Percentiles rank a stretch among this genome's conserved stretches.
phyloP scores from a whole-genome alignment of 2,329 filamentous ascomycete genomes.

The Paraphoma sp. region DNA sequence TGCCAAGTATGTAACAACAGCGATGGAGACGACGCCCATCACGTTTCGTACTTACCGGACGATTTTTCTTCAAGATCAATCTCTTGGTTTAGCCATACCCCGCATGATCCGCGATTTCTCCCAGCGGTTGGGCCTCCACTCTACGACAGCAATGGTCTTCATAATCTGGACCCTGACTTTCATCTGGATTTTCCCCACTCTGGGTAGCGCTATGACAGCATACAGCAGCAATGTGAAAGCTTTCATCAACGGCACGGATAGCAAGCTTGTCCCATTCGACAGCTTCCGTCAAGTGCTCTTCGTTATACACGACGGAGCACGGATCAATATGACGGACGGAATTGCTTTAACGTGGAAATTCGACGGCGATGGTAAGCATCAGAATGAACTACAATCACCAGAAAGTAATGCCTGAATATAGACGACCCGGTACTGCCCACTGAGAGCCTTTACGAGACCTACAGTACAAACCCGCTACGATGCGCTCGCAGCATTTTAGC shows the following conservation, averaged over 20 bases:
- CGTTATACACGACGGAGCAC: constrained; percentile 10
- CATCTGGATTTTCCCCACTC: constrained; percentile 15
- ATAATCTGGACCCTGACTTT: constrained; percentile 16
- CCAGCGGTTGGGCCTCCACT: constrained; percentile 3
- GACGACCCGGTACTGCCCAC: no score
- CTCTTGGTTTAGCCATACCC: not conserved
- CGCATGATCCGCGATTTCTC: constrained; percentile 6
- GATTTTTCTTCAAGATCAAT: constrained; percentile 1
- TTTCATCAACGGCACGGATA: constrained; percentile 5
- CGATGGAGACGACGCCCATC: constrained; percentile 20
- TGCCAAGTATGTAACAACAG: constrained; percentile 19
- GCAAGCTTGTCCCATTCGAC: constrained; percentile 2
- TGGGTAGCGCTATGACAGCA: constrained; percentile 20
- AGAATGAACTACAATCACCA: no score
- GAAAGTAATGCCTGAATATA: no score
- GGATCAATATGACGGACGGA: no score
- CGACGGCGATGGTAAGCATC: no score
- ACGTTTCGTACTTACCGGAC: constrained; percentile 6
- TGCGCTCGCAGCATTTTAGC: no score
- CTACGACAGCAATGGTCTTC: constrained; percentile 18
- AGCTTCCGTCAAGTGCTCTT: constrained; percentile 5
- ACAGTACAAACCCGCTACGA: no score
- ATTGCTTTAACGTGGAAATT: no score
- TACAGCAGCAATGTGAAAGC: constrained; percentile 13
- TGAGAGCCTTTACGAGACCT: no score